Conservation (phyloP, 2,329 filamentous ascomycete genomes). For the Hymenoscyphus infarciens region DNA sequence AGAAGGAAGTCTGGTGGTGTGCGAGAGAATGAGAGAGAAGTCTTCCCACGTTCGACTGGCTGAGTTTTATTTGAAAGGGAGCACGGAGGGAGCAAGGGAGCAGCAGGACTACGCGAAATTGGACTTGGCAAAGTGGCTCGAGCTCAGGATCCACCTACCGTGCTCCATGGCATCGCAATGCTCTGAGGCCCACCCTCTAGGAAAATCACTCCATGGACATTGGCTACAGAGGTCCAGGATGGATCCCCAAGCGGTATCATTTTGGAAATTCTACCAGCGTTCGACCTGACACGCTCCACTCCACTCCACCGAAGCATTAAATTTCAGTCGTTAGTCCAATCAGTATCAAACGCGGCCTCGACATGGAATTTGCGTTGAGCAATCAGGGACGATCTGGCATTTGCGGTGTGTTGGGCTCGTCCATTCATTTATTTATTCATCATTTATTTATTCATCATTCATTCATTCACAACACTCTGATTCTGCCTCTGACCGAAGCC, state of each 20-base stretch:
- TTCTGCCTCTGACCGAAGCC: no score
- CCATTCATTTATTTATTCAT: no score
- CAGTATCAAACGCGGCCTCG: neutral
- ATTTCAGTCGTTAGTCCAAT: neutral
- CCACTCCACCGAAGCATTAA: neutral
- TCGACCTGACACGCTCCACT: neutral
- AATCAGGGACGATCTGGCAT: neutral
- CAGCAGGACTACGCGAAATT: constrained; percentile 15
- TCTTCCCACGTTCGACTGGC: no score
- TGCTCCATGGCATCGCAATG: neutral
- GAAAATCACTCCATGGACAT: no score
- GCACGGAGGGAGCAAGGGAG: constrained; percentile 16
- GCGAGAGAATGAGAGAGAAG: neutral
- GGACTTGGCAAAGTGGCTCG: neutral
- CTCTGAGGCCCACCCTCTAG: no score
- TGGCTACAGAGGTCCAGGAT: neutral
- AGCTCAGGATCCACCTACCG: neutral
- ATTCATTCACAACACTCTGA: no score
- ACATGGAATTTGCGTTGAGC: neutral
- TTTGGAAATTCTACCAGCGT: neutral
- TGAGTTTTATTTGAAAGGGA: no score
- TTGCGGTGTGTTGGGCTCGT: no score
- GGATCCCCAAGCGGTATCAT: neutral
- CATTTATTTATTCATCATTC: no score
- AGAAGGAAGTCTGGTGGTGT: constrained; percentile 22